A percentile compares a stretch with the other conserved stretches of the same genome.
These are phyloP conservation scores for Diaporthe sp. DNA, from an alignment of 2,329 filamentous ascomycete genomes.

Conservation along the genomic window DNA sequence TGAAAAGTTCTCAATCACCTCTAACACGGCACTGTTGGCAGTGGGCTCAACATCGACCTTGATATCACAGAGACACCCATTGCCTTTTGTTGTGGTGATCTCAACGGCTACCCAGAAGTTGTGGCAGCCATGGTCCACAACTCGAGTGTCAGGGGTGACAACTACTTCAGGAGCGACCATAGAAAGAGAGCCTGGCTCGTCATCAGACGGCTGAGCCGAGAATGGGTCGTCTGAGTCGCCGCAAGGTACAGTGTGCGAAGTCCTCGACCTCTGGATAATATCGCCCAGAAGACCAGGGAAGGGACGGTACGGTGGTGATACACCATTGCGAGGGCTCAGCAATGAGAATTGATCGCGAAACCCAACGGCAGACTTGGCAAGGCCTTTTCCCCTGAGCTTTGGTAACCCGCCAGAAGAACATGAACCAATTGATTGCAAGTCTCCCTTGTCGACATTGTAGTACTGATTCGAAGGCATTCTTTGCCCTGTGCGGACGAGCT, in stretches of 20 bases:
- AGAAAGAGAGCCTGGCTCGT: background rate
- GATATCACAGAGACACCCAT: conserved; percentile 18
- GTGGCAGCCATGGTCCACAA: conserved; percentile 27
- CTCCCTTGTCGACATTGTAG: background rate
- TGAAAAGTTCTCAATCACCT: conserved; percentile 61
- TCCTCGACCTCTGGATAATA: conserved; percentile 34
- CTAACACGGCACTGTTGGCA: conserved; percentile 52
- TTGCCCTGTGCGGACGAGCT: background rate
- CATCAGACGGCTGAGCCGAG: background rate
- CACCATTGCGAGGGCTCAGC: conserved; percentile 22
- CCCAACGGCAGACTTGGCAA: conserved; percentile 27
- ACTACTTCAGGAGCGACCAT: conserved; percentile 26
- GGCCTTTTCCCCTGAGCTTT: conserved; percentile 19
- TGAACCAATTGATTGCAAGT: conserved; percentile 6
- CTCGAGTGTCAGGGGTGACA: conserved; percentile 38
- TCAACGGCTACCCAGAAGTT: conserved; percentile 41
- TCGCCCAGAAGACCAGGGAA: conserved; percentile 35
- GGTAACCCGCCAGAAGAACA: conserved; percentile 20
- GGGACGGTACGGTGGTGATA: conserved; percentile 25
- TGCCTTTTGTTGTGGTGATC: conserved; percentile 37
- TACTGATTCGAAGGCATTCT: conserved; percentile 10
- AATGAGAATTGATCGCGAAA: conserved; percentile 35
- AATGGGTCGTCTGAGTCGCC: conserved; percentile 27
- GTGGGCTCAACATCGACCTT: conserved; percentile 37
- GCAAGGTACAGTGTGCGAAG: background rate